Percentiles rank a stretch among this genome's conserved stretches.
Evolutionary conservation across 306 rosid genomes (phyloP).

Genomic region (Sophora flavescens): DNA sequence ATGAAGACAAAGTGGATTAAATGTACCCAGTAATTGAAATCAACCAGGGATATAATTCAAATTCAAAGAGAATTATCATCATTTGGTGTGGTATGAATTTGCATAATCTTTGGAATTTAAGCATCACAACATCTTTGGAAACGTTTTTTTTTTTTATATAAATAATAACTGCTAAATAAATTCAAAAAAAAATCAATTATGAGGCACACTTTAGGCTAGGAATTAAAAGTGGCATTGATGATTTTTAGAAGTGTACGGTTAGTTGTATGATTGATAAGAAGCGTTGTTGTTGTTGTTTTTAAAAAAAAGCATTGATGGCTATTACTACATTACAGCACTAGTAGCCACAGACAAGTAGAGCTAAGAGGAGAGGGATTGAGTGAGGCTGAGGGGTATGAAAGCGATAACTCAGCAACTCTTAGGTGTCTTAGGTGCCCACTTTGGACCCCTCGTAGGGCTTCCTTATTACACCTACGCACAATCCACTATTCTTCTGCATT

Average conservation of each 20-base stretch:
- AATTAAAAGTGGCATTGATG: background rate
- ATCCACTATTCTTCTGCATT: slow-evolving; percentile 31
- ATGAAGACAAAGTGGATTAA: slow-evolving; percentile 13
- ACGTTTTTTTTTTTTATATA: background rate
- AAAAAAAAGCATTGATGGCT: slow-evolving; percentile 52
- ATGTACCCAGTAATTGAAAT: background rate
- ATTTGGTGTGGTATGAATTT: background rate
- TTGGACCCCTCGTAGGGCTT: slow-evolving; percentile 48
- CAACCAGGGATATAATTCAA: background rate
- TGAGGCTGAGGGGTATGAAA: slow-evolving; percentile 46
- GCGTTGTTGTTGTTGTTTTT: background rate
- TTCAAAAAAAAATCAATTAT: too few species aligned
- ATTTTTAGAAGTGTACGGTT: background rate
- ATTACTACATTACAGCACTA: slow-evolving; percentile 10
- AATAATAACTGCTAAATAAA: background rate
- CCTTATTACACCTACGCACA: slow-evolving; percentile 42
- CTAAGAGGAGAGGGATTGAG: slow-evolving; percentile 28
- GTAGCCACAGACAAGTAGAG: slow-evolving; percentile 28
- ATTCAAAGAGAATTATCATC: background rate
- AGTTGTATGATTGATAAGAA: slow-evolving; percentile 24
- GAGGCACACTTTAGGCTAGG: background rate
- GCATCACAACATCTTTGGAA: background rate
- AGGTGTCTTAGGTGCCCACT: slow-evolving; percentile 53
- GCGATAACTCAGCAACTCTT: slow-evolving; percentile 44
- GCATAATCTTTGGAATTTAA: background rate